Evolutionary conservation across 768 basidiomycete genomes (phyloP).

Genomic region (Panellus pusillus): DNA sequence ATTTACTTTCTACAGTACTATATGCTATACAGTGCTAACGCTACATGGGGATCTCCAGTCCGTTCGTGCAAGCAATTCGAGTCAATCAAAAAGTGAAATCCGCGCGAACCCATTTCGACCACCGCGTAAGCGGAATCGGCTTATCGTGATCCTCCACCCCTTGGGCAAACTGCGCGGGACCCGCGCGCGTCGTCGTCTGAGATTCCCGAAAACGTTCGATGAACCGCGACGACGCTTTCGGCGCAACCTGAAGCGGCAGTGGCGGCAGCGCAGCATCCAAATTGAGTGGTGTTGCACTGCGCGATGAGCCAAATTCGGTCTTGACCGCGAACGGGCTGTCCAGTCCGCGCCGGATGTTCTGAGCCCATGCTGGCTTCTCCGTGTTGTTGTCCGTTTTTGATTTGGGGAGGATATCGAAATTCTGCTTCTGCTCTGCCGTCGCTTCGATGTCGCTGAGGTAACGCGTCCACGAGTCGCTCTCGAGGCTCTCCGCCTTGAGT

Average conservation of each 20-base stretch:
- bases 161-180: constrained; percentile 5
- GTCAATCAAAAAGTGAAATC: constrained; percentile 2
- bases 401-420: background rate
- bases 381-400: background rate
- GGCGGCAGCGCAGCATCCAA: constrained; percentile 17
- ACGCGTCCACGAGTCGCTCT: constrained; percentile 20
- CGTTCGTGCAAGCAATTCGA: constrained; percentile 2
- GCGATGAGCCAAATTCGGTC: background rate
- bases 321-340: constrained; percentile 14
- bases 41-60: constrained; percentile 7
- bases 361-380: constrained; percentile 20
- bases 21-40: constrained; percentile 11
- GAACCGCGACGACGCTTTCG: constrained; percentile 20
- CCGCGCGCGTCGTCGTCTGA: constrained; percentile 2
- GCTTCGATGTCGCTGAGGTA: constrained; percentile 20
- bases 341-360: constrained; percentile 19
- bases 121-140: constrained; percentile 15
- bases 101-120: constrained; percentile 17
- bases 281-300: constrained; percentile 1
- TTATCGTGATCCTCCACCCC: constrained; percentile 13
- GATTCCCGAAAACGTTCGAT: constrained; percentile 21
- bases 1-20: background rate
- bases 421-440: constrained; percentile 9
- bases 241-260: constrained; percentile 15
- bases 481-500: constrained; percentile 13